A percentile compares a stretch with the other conserved stretches of the same genome.
These are phyloP conservation scores for Wickerhamiella vanderwaltii DNA, from an alignment of 805 yeast genomes.

Conservation along the genomic window DNA sequence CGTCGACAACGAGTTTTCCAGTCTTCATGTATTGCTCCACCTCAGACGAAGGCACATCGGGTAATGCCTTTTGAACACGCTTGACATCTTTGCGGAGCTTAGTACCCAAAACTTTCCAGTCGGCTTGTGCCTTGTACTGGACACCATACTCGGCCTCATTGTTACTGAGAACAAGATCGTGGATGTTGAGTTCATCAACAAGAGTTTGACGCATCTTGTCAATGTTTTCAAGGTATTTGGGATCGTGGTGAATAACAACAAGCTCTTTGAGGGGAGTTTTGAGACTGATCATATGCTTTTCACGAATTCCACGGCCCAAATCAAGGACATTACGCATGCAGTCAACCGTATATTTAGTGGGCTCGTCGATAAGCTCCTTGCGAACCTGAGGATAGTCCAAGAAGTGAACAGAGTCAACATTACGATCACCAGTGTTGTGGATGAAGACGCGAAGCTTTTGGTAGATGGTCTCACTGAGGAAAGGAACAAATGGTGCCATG, in stretches of 20 bases:
- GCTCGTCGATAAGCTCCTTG: slow-evolving; percentile 65
- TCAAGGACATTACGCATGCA: slow-evolving; percentile 98
- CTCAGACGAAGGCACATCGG: slow-evolving; percentile 64
- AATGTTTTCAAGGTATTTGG: slow-evolving; percentile 61
- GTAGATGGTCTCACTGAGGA: slow-evolving; percentile 81
- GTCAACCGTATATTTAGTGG: slow-evolving; percentile 74
- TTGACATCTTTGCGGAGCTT: slow-evolving; percentile 89
- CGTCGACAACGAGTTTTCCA: slow-evolving; percentile 76
- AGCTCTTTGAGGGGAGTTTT: slow-evolving; percentile 88
- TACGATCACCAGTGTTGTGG: slow-evolving; percentile 32
- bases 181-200: slow-evolving; percentile 81
- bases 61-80: slow-evolving; percentile 89
- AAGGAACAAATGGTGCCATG: slow-evolving; percentile 99
- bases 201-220: slow-evolving; percentile 68
- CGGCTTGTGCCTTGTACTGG: slow-evolving; percentile 88
- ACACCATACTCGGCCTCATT: slow-evolving; percentile 90
- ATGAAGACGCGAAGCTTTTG: slow-evolving; percentile 47
- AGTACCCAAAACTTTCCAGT: slow-evolving; percentile 98
- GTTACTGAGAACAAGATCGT: slow-evolving; percentile 73
- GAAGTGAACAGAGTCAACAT: slow-evolving; percentile 83
- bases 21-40: slow-evolving; percentile 61
- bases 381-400: slow-evolving; percentile 78
- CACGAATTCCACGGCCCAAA: slow-evolving; percentile 91
- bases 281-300: slow-evolving; percentile 83
- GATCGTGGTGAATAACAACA: slow-evolving; percentile 73